Base-by-base conservation (phyloP, 2,329 filamentous ascomycete genomes). In the Hymenoscyphus fructigenus region DNA sequence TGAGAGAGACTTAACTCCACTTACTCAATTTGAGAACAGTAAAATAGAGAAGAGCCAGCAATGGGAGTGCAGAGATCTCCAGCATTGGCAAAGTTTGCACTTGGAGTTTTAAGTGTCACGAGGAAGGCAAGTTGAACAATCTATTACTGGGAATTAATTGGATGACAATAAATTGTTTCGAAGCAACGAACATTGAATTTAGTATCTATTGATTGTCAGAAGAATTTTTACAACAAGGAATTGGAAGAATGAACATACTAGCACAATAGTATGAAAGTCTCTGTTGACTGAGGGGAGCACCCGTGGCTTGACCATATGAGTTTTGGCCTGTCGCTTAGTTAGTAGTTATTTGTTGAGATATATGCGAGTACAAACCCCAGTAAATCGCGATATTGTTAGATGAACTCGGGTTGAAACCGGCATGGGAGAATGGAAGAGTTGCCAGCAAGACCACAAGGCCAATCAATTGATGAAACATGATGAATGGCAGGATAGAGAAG, bases 81-180 rank as follows among this genome's bases (percentile, higher is more conserved):
- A 7, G 84, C 82, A 67, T 86, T 89, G 62, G 88, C 84, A 71
- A 91, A 88, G 76, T 91, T 89, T 64, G 88, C 77, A 50, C 81
- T 79, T 0, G 84, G 82, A 23, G 77, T 77, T 56, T 79, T 82
- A 67, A 91, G 83, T 58, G 79, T 80, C 60, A 83, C 82, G 63
- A 91, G 71, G 72, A 91, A 91, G 1, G 88, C 83, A 59, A 91
- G 71, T 1, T 86, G 84, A 60, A 91, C 87, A 64, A 90, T 83
- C 81, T 86, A 14, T 23, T 3, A 23, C n/a, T 10, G 44, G 23
- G 64, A 6, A 32, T 57, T 62, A 34, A 9, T 29, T 29, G 9
- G 7, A 15, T 3, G 58, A 53, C 55, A 55, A 38, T 29, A n/a
- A 6, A 47, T 20, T 12, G 4, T 26, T 41, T 36, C 14, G 44